Base-by-base conservation (phyloP, 352 stramenopile species). In the Peronospora tabacina region DNA sequence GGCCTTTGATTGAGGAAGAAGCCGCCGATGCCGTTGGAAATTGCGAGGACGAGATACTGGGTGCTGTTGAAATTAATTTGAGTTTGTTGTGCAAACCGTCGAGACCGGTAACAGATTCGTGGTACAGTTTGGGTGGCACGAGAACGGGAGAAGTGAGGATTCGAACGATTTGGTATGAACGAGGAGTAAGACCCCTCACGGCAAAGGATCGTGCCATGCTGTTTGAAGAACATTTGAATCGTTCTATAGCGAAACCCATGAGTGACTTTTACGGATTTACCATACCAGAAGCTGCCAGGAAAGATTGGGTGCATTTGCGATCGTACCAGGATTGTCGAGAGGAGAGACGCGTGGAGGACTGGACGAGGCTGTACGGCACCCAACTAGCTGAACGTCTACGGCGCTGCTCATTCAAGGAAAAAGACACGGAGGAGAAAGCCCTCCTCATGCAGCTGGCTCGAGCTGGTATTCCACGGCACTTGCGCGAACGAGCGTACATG, bases 291-390 rank as follows among this genome's bases (percentile, higher is more conserved):
- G 42, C 52, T 15, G 58, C 56, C 8, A 45, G 58, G 7, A 44
- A 58, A 16, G 63, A 84, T 16, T 88, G 73, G 72, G 47, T 64
- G 7, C 80, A 90, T 43, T 63, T 90, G 48, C 62, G 63, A 12
- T 85, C 75, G 10, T 90, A 90, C 32, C 52, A 85, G 22, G 73
- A 82, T n/a, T 90, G 75, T 33, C 64, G 80, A 52, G 80, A 90
- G 30, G 54, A 82, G 36, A 71, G 72, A 20, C 80, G 80, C 5
- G 49, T 85, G n/a, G 61, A 72, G 17, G 68, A 85, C 36, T 90
- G 80, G 80, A 70, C 75, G 13, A 50, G 49, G 6, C 51, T 66
- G 9, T 85, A 88, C 39, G 66, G 61, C 5, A 61, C 66, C 0
- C 55, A 84, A 16, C 73, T 83, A 30, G 57, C 68, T 12, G 66